Conservation (phyloP, 805 yeast species). For the Sugiyamaella floridensis region DNA sequence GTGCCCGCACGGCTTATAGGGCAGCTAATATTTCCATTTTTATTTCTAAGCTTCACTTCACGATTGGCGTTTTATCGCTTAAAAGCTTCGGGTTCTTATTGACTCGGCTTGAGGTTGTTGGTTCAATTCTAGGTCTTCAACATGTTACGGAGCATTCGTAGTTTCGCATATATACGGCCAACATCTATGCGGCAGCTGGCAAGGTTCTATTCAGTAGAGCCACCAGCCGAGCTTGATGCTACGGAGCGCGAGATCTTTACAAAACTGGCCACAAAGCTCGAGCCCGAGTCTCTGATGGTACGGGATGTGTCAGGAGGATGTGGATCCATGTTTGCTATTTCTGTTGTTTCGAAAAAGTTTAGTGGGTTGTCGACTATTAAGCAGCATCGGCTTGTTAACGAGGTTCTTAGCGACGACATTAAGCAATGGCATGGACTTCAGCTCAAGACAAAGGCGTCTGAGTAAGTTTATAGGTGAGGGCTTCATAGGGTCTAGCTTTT, state of each 20-base stretch:
- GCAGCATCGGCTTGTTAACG: constrained; percentile 87
- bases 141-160: too few relatives aligned
- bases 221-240: constrained; percentile 36
- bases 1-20: neutral
- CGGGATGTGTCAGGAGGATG: constrained; percentile 91
- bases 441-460: constrained; percentile 55
- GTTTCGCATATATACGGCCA: too few relatives aligned
- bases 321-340: constrained; percentile 95
- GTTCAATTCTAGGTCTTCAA: too few relatives aligned
- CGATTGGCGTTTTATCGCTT: too few relatives aligned
- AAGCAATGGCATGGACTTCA: constrained; percentile 93
- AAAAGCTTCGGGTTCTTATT: too few relatives aligned
- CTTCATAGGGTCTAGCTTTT: neutral
- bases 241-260: constrained; percentile 60
- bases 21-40: too few relatives aligned
- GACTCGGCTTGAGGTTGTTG: too few relatives aligned
- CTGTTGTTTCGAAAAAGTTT: constrained; percentile 61
- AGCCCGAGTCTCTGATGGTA: constrained; percentile 60
- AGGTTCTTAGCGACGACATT: constrained; percentile 74
- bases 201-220: neutral
- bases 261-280: constrained; percentile 47
- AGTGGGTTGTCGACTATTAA: constrained; percentile 78
- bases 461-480: neutral
- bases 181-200: constrained; percentile 35
- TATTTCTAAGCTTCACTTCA: too few relatives aligned